Conservation (phyloP, 306 rosid genomes). For the Castanospermum australe region DNA sequence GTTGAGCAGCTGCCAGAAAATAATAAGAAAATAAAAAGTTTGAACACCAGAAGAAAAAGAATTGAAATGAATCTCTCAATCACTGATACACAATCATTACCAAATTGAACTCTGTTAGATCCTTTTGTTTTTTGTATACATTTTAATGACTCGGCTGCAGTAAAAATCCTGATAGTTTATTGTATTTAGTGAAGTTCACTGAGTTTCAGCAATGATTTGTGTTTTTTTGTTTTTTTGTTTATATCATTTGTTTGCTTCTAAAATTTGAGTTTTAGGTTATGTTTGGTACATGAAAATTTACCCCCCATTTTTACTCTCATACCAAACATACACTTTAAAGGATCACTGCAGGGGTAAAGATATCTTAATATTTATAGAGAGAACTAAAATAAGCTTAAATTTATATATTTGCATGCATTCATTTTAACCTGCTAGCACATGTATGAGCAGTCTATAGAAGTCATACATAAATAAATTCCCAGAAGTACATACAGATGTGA, state of each 20-base stretch:
- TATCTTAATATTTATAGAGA: background rate
- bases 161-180: background rate
- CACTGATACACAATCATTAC: background rate
- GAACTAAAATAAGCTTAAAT: background rate
- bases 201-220: background rate
- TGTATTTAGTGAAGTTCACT: background rate
- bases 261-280: background rate
- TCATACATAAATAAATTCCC: background rate
- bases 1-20: conserved; percentile 39
- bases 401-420: background rate
- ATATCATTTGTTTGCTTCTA: background rate
- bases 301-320: no score
- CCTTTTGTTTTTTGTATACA: background rate
- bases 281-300: no score
- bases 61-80: background rate
- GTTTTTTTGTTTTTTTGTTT: no score
- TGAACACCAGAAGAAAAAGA: background rate
- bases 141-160: background rate
- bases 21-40: background rate
- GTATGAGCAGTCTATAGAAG: background rate
- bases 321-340: no score
- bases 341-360: background rate
- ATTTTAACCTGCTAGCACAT: background rate
- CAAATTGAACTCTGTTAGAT: background rate
- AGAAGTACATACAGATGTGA: background rate